A percentile compares a stretch with the other conserved stretches of the same genome.
phyloP scores from a whole-genome alignment of 176 grass and related monocot species.

The Aegilops longissima region DNA sequence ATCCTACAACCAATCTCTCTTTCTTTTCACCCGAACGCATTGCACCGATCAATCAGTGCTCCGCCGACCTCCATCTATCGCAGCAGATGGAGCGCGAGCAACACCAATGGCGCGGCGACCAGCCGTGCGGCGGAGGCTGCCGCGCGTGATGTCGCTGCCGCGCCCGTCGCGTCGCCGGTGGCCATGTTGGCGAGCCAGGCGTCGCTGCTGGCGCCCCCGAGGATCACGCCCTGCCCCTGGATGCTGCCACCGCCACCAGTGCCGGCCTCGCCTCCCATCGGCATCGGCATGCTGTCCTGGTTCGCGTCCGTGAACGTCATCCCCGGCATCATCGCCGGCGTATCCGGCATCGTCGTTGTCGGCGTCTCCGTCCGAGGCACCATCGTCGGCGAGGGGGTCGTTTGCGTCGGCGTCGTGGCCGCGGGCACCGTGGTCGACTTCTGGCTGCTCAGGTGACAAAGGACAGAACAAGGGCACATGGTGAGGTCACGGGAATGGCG shows the following conservation, averaged over 20 bases:
- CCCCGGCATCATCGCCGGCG: neutral
- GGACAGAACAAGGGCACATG: neutral
- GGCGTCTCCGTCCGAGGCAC: neutral
- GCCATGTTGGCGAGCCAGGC: constrained; percentile 80
- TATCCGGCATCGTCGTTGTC: neutral
- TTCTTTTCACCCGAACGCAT: neutral
- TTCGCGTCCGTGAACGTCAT: constrained; percentile 41
- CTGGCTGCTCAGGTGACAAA: constrained; percentile 49
- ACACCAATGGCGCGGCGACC: neutral
- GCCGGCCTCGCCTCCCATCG: constrained; percentile 11
- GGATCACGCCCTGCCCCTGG: constrained; percentile 48
- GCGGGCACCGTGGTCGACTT: constrained; percentile 40
- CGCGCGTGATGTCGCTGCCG: neutral
- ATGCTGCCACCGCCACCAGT: constrained; percentile 24
- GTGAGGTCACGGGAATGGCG: constrained; percentile 15
- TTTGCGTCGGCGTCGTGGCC: neutral
- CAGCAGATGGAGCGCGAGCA: constrained; percentile 19
- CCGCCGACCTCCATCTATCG: neutral
- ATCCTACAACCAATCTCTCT: neutral
- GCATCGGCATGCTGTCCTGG: constrained; percentile 36
- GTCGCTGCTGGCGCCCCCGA: constrained; percentile 37
- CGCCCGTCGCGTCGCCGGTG: constrained; percentile 43
- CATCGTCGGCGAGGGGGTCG: neutral
- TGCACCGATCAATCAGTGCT: neutral
- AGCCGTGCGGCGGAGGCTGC: neutral